Conservation (phyloP, 192 early-diverging fungal genomes). For the Haplosporangium gracile region DNA sequence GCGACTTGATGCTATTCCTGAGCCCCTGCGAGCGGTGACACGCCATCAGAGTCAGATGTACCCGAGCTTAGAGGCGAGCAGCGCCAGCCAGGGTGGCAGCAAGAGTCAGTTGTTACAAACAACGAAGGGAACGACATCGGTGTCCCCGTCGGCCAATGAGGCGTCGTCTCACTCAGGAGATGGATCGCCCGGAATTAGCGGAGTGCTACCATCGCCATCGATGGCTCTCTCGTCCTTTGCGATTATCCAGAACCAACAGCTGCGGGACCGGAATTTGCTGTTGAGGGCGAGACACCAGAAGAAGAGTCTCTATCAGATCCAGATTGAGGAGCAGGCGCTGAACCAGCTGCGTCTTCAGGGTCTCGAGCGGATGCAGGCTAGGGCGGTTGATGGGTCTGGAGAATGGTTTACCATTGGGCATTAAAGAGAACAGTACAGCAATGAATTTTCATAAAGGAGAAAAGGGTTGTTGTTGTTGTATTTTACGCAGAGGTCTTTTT, state of each 20-base stretch:
- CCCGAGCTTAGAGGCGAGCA: conserved; percentile 23
- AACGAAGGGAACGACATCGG: neutral
- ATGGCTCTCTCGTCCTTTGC: conserved; percentile 48
- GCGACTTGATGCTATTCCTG: conserved; percentile 46
- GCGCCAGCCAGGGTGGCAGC: neutral
- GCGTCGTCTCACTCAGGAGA: neutral
- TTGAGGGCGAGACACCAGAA: conserved; percentile 54
- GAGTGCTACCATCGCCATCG: conserved; percentile 4
- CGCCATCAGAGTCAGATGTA: conserved; percentile 53
- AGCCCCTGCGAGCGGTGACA: conserved; percentile 41
- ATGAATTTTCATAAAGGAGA: neutral
- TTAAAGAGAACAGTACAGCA: neutral
- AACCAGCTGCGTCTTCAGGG: conserved; percentile 33
- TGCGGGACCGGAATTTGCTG: conserved; percentile 48
- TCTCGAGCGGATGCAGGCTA: conserved; percentile 54
- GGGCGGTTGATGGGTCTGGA: conserved; percentile 48
- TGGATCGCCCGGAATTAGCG: neutral
- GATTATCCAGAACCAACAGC: conserved; percentile 60
- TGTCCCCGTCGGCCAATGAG: neutral
- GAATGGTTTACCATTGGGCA: conserved; percentile 60
- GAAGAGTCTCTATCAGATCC: conserved; percentile 65
- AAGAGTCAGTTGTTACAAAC: neutral
- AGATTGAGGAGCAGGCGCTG: conserved; percentile 63
- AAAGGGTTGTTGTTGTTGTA: neutral
- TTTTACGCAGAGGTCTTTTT: conserved; percentile 41